Percentiles rank a stretch among this genome's conserved stretches.
phyloP scores from a whole-genome alignment of 257 asterid species.

The Salvia hispanica region DNA sequence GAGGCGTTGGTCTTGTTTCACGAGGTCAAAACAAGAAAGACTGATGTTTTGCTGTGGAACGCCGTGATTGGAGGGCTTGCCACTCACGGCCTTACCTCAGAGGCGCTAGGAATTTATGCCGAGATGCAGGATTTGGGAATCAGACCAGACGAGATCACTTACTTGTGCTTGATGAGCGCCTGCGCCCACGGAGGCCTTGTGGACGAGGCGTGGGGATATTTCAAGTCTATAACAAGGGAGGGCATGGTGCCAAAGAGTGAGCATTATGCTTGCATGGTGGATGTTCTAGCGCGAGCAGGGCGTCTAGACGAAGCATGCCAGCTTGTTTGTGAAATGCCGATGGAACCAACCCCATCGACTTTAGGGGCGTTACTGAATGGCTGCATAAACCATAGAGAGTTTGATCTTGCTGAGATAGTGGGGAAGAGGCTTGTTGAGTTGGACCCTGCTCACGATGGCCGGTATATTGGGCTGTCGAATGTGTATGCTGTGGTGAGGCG shows the following conservation, averaged over 20 bases:
- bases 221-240: constrained; percentile 40
- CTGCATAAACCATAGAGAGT: constrained; percentile 59
- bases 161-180: constrained; percentile 63
- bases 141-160: constrained; percentile 70
- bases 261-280: constrained; percentile 82
- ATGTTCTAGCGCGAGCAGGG: constrained; percentile 79
- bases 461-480: constrained; percentile 75
- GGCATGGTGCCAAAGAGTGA: constrained; percentile 61
- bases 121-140: constrained; percentile 47
- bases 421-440: constrained; percentile 65
- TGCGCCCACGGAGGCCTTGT: constrained; percentile 85
- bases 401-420: constrained; percentile 61
- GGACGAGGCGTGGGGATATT: constrained; percentile 58
- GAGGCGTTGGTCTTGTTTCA: constrained; percentile 61
- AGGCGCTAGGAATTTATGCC: constrained; percentile 44
- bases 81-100: constrained; percentile 54
- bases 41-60: constrained; percentile 70
- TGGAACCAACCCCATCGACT: constrained; percentile 63
- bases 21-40: constrained; percentile 37
- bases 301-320: constrained; percentile 51
- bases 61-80: constrained; percentile 84
- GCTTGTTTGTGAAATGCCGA: constrained; percentile 46
- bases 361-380: constrained; percentile 74
- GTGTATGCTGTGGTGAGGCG: constrained; percentile 57
- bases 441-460: constrained; percentile 72